Percentiles rank a stretch among this genome's conserved stretches.
Conservation (phyloP, 805 yeast genomes). For the Grigorovia humatica region DNA sequence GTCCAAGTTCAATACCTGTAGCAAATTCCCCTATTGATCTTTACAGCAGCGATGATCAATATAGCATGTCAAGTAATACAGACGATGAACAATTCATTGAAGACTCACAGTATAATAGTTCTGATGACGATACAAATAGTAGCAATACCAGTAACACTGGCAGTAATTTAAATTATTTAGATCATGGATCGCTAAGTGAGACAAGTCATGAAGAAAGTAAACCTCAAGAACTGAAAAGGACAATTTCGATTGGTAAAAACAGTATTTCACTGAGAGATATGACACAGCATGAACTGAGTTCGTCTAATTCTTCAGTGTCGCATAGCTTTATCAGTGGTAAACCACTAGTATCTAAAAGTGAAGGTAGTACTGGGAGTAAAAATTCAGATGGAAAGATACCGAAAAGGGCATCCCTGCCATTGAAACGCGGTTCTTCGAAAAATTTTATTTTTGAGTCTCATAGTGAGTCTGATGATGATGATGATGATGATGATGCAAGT, state of each 20-base stretch:
- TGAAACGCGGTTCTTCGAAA: slow-evolving; percentile 12
- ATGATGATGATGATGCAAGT: slow-evolving; percentile 9
- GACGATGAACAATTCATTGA: slow-evolving; percentile 17
- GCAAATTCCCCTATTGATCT: neutral
- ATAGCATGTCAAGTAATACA: slow-evolving; percentile 10
- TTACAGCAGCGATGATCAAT: slow-evolving; percentile 8
- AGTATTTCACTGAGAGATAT: slow-evolving; percentile 20
- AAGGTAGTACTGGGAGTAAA: slow-evolving; percentile 5
- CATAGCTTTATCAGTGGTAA: slow-evolving; percentile 27
- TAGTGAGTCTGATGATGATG: slow-evolving; percentile 19
- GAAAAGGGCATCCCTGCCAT: neutral
- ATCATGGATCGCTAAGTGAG: neutral
- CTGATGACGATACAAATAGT: slow-evolving; percentile 16
- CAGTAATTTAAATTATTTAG: slow-evolving; percentile 3
- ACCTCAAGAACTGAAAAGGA: slow-evolving; percentile 15
- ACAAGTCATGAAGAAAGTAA: slow-evolving; percentile 2
- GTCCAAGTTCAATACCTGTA: slow-evolving; percentile 1
- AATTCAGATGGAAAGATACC: neutral
- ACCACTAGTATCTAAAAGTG: slow-evolving; percentile 8
- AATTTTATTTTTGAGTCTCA: slow-evolving; percentile 26
- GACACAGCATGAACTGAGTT: slow-evolving; percentile 1
- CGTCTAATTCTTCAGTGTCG: slow-evolving; percentile 8
- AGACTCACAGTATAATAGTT: slow-evolving; percentile 15
- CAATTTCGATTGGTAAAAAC: slow-evolving; percentile 22
- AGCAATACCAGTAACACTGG: slow-evolving; percentile 5